A percentile compares a stretch with the other conserved stretches of the same genome.
Evolutionary conservation across 192 early-diverging fungal genomes (phyloP).

Genomic region (Coemansia sp.): DNA sequence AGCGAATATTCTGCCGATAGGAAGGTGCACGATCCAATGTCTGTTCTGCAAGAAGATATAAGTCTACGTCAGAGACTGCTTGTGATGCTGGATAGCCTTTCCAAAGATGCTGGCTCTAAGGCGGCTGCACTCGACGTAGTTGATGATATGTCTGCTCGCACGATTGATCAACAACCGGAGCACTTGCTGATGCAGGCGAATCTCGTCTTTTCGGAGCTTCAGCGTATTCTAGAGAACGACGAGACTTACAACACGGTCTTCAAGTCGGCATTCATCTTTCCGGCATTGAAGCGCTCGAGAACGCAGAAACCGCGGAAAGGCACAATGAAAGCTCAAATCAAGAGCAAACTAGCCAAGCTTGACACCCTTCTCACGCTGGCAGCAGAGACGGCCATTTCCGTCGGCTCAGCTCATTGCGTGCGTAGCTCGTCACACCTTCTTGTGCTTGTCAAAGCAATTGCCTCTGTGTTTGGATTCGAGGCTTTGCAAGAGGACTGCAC

Average conservation of each 20-base stretch:
- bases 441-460: conserved; percentile 23
- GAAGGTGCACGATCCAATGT: neutral
- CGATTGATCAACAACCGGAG: conserved; percentile 34
- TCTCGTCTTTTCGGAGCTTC: conserved; percentile 30
- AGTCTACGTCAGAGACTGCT: conserved; percentile 22
- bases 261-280: conserved; percentile 33
- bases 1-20: neutral
- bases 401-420: conserved; percentile 42
- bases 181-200: conserved; percentile 33
- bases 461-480: conserved; percentile 23
- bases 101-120: neutral
- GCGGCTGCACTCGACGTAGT: neutral
- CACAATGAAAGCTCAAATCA: conserved; percentile 21
- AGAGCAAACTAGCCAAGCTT: conserved; percentile 24
- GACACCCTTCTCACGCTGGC: conserved; percentile 20
- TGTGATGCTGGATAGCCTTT: conserved; percentile 1
- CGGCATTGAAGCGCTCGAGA: conserved; percentile 18
- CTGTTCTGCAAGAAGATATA: conserved; percentile 30
- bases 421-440: conserved; percentile 39
- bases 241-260: conserved; percentile 16
- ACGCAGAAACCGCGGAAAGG: conserved; percentile 36
- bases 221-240: conserved; percentile 13
- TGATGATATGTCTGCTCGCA: neutral
- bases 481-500: neutral
- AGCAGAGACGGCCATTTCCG: conserved; percentile 19